Conservation (phyloP, 2,329 filamentous ascomycete genomes). For the Amauroascus niger region DNA sequence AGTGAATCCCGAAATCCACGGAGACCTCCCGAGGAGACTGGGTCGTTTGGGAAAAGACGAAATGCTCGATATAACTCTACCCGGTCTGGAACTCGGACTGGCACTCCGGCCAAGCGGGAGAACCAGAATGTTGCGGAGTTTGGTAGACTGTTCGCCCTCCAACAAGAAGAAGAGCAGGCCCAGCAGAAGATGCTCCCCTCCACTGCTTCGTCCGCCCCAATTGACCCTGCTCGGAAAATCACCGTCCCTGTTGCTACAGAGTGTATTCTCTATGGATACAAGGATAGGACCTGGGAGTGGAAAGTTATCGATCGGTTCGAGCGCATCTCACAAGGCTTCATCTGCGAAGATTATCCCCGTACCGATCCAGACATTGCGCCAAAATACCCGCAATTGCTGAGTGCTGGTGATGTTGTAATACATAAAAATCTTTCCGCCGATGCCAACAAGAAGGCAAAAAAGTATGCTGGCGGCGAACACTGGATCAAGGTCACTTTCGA, state of each 20-base stretch:
- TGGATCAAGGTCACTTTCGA: conserved; percentile 88
- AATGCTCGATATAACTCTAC: conserved; percentile 37
- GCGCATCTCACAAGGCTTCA: conserved; percentile 63
- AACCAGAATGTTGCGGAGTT: conserved; percentile 45
- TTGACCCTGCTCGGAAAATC: conserved; percentile 32
- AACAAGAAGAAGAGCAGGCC: conserved; percentile 36
- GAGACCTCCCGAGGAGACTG: conserved; percentile 49
- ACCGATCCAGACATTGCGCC: conserved; percentile 62
- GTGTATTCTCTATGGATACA: conserved; percentile 77
- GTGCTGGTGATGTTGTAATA: conserved; percentile 62
- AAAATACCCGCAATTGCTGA: conserved; percentile 62
- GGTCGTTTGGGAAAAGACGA: conserved; percentile 50
- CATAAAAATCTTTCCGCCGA: conserved; percentile 58
- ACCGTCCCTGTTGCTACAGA: conserved; percentile 56
- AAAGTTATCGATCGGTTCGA: conserved; percentile 85
- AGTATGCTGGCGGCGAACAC: conserved; percentile 71
- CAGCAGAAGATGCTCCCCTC: conserved; percentile 27
- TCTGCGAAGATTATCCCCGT: conserved; percentile 89
- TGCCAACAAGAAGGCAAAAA: conserved; percentile 69
- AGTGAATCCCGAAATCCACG: conserved; percentile 43
- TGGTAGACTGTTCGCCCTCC: conserved; percentile 36
- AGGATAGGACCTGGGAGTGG: conserved; percentile 58
- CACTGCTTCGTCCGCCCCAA: conserved; percentile 34
- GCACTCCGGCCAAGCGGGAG: conserved; percentile 49
- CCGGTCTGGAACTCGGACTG: conserved; percentile 47